Conservation (phyloP, 2,329 filamentous ascomycete species). For the Colletotrichum salicis region DNA sequence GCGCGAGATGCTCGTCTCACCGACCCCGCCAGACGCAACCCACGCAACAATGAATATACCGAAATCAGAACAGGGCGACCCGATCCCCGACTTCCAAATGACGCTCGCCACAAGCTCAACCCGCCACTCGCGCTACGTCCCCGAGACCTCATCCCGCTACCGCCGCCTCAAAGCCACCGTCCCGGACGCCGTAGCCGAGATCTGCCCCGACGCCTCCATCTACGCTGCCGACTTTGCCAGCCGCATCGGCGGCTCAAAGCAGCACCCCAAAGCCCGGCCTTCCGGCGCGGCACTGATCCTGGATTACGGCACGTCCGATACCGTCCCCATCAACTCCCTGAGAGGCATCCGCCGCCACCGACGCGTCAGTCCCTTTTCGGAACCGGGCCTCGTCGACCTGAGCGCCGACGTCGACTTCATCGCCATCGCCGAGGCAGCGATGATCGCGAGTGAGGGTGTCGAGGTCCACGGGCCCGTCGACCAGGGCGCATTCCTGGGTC, state of each 20-base stretch:
- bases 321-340: constrained; percentile 86
- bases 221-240: constrained; percentile 84
- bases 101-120: constrained; percentile 80
- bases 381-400: constrained; percentile 86
- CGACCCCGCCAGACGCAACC: constrained; percentile 66
- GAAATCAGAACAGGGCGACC: constrained; percentile 59
- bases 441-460: constrained; percentile 78
- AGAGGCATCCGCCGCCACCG: constrained; percentile 86
- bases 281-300: constrained; percentile 93
- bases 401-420: constrained; percentile 94
- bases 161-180: constrained; percentile 72
- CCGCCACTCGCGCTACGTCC: constrained; percentile 85
- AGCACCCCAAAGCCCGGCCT: constrained; percentile 67
- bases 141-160: constrained; percentile 84
- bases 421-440: constrained; percentile 83
- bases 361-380: constrained; percentile 80
- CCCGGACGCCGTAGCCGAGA: constrained; percentile 80
- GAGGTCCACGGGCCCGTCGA: constrained; percentile 94
- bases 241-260: constrained; percentile 78
- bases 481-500: constrained; percentile 81
- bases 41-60: constrained; percentile 66
- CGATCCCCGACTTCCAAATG: constrained; percentile 86
- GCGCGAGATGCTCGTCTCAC: constrained; percentile 84
- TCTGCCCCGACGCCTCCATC: constrained; percentile 86
- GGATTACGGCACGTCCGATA: constrained; percentile 86